These are phyloP conservation scores for Septoria linicola DNA, from an alignment of 2,329 filamentous ascomycete genomes.

Conservation along the genomic window DNA sequence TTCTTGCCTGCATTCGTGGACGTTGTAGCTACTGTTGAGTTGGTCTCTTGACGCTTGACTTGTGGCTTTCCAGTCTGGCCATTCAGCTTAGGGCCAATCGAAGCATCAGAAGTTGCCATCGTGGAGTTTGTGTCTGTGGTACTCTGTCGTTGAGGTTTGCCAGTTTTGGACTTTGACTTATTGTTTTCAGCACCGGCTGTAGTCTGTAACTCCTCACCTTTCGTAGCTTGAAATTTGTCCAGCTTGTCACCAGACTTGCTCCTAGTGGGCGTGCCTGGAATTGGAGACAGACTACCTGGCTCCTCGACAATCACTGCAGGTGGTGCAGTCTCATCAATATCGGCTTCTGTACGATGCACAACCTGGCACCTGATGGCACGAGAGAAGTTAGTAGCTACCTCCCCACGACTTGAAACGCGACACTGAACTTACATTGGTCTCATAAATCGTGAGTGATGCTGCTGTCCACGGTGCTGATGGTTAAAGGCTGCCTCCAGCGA, in stretches of 20 bases:
- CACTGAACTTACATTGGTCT: conserved; percentile 46
- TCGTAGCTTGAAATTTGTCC: not conserved
- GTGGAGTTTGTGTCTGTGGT: conserved; percentile 16
- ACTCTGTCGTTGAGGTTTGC: conserved; percentile 9
- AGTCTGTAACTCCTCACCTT: not conserved
- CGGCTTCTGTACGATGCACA: conserved; percentile 22
- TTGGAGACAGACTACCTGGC: conserved; percentile 10
- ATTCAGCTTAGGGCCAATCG: conserved; percentile 7
- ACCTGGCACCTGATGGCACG: conserved; percentile 37
- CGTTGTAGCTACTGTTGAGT: conserved; percentile 21
- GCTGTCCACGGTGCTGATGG: conserved; percentile 60
- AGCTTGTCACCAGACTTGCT: conserved; percentile 7
- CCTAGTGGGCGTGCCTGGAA: conserved; percentile 12
- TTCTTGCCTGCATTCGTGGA: conserved; percentile 13
- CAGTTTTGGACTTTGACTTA: conserved; percentile 5
- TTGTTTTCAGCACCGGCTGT: conserved; percentile 7
- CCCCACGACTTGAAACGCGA: no score
- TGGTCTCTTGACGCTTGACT: conserved; percentile 22
- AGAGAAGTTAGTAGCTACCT: no score
- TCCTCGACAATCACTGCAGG: conserved; percentile 22
- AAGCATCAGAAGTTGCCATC: conserved; percentile 15
- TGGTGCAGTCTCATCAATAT: conserved; percentile 13
- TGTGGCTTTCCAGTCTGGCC: conserved; percentile 9
- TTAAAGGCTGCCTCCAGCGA: conserved; percentile 61
- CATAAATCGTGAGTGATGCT: conserved; percentile 63